These are phyloP conservation scores for Periconia digitata DNA, from an alignment of 2,329 filamentous ascomycete genomes.

Conservation along the genomic window DNA sequence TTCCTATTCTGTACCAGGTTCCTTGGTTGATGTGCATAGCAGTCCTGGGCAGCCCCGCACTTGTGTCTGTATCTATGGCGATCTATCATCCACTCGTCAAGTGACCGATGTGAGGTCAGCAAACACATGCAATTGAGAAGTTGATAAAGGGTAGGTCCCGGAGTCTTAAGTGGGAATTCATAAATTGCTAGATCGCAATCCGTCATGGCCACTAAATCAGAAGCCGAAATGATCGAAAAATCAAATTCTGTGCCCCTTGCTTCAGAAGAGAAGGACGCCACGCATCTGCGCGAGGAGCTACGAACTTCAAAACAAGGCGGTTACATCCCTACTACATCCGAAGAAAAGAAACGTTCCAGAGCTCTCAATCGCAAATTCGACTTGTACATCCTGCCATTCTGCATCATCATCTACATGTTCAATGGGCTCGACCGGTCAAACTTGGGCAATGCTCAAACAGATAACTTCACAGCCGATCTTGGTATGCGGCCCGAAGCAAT, in stretches of 20 bases:
- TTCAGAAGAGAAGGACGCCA: slow-evolving; percentile 5
- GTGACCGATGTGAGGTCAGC: too few relatives aligned
- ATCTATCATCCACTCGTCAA: too few relatives aligned
- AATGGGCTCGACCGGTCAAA: slow-evolving; percentile 28
- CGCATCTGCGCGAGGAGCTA: slow-evolving; percentile 4
- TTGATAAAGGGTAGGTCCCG: too few relatives aligned
- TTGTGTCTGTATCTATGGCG: too few relatives aligned
- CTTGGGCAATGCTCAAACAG: slow-evolving; percentile 29
- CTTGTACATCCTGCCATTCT: slow-evolving; percentile 21
- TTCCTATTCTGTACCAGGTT: too few relatives aligned
- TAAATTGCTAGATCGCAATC: too few relatives aligned
- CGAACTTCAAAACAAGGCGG: slow-evolving; percentile 9
- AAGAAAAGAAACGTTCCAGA: slow-evolving; percentile 4
- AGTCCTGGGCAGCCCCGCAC: too few relatives aligned
- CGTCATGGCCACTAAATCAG: too few relatives aligned
- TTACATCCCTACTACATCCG: slow-evolving; percentile 4
- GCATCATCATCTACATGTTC: slow-evolving; percentile 24
- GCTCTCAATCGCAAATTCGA: slow-evolving; percentile 24
- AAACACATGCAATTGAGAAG: too few relatives aligned
- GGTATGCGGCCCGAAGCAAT: slow-evolving; percentile 22
- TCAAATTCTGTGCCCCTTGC: background rate
- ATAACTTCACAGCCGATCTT: slow-evolving; percentile 26
- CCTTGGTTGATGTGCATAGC: too few relatives aligned
- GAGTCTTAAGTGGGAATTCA: too few relatives aligned
- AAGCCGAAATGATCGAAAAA: slow-evolving; percentile 1